Evolutionary conservation across 441 rosid genomes (phyloP).

Genomic region (Macaranga tanarius): DNA sequence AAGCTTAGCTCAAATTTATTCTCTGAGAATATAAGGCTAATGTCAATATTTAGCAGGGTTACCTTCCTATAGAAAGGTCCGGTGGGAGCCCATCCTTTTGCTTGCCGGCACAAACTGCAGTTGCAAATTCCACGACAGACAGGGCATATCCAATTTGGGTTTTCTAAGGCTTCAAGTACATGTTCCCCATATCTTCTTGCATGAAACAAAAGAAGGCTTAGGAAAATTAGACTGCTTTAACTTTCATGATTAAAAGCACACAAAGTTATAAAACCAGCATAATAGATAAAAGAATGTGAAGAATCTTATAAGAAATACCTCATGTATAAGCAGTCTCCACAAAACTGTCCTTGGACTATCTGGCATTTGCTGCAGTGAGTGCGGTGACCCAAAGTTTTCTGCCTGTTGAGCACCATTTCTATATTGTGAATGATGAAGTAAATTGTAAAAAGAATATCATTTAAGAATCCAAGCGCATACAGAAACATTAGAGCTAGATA

Average conservation of each 20-base stretch:
- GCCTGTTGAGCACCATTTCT: conserved; percentile 47
- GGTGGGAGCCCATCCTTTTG: conserved; percentile 87
- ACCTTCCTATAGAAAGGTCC: conserved; percentile 74
- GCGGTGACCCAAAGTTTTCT: conserved; percentile 85
- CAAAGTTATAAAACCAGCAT: not conserved
- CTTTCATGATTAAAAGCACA: not conserved
- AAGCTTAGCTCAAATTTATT: conserved; percentile 21
- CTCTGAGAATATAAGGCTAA: not conserved
- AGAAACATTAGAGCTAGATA: not conserved
- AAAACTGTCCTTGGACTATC: conserved; percentile 84
- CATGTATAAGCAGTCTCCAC: conserved; percentile 91
- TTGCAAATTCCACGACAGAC: conserved; percentile 89
- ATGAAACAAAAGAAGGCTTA: not conserved
- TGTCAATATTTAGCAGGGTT: conserved; percentile 13
- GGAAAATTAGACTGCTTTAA: not conserved
- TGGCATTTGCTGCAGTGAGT: conserved; percentile 66
- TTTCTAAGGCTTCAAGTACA: conserved; percentile 79
- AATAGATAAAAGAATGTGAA: not conserved
- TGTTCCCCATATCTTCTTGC: conserved; percentile 80
- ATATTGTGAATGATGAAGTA: conserved; percentile 6
- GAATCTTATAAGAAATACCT: conserved; percentile 44
- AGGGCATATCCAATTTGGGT: conserved; percentile 82
- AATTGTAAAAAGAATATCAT: not conserved
- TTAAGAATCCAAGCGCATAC: conserved; percentile 1
- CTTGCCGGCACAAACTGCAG: conserved; percentile 80